A percentile compares a stretch with the other conserved stretches of the same genome.
These are phyloP conservation scores for Penicillium italicum DNA, from an alignment of 2,329 filamentous ascomycete genomes.

Conservation along the genomic window DNA sequence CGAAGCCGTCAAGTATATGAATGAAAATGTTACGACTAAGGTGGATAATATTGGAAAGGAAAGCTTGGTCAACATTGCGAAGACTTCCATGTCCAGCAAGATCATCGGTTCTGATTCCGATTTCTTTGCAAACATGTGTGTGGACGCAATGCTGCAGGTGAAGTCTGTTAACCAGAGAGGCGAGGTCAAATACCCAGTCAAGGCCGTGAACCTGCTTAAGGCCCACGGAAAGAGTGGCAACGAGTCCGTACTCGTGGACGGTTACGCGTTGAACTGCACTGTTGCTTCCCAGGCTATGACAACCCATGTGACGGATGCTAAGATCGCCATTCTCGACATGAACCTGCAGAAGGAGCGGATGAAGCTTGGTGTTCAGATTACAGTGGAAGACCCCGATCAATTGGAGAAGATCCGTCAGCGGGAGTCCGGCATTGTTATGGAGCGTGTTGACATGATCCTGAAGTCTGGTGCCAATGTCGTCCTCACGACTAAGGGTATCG, in stretches of 20 bases:
- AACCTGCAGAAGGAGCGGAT: constrained; percentile 98
- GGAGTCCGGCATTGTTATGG: constrained; percentile 88
- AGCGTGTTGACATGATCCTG: constrained; percentile 93
- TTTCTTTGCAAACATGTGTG: constrained; percentile 96
- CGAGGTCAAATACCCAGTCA: constrained; percentile 95
- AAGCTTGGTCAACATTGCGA: constrained; percentile 89
- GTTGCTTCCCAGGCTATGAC: constrained; percentile 98
- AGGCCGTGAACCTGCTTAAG: constrained; percentile 98
- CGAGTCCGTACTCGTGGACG: constrained; percentile 89
- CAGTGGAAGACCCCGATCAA: constrained; percentile 93
- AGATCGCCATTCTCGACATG: constrained; percentile 96
- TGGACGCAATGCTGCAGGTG: constrained; percentile 92
- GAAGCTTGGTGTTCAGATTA: constrained; percentile 98
- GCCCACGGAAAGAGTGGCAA: constrained; percentile 89
- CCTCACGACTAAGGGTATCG: constrained; percentile 96
- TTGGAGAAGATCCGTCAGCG: constrained; percentile 94
- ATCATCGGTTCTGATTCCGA: constrained; percentile 94
- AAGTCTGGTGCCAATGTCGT: constrained; percentile 96
- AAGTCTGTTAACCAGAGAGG: constrained; percentile 87
- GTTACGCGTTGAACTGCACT: constrained; percentile 97
- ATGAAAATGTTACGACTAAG: constrained; percentile 95
- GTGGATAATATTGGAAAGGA: constrained; percentile 88
- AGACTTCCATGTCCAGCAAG: constrained; percentile 99
- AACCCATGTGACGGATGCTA: constrained; percentile 85
- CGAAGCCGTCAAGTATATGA: constrained; percentile 98